Evolutionary conservation across 345 rosid genomes (phyloP).

Genomic region (Bruguiera sexangula): DNA sequence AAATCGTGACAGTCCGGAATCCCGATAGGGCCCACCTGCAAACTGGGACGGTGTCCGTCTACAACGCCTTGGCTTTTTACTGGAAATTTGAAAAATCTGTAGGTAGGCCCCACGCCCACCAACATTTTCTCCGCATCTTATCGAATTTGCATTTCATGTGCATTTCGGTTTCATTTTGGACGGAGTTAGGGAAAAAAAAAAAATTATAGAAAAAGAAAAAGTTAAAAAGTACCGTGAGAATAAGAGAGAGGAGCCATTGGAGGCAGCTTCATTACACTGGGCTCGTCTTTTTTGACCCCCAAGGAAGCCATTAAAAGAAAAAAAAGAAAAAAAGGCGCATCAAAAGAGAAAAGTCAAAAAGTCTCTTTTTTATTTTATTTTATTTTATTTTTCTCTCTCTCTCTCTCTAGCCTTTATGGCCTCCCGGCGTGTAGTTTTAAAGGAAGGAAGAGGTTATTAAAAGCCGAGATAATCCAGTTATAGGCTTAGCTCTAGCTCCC

Average conservation of each 20-base stretch:
- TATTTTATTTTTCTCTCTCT: not conserved
- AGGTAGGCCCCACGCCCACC: constrained; percentile 18
- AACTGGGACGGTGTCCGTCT: constrained; percentile 19
- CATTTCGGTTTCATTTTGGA: constrained; percentile 16
- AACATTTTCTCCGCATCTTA: not conserved
- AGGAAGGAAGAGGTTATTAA: not conserved
- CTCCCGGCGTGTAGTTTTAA: not conserved
- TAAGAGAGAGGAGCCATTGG: constrained; percentile 21
- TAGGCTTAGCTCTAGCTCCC: not conserved
- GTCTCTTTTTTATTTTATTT: not conserved
- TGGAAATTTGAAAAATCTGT: constrained; percentile 17
- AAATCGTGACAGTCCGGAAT: constrained; percentile 45
- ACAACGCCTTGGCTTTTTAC: not conserved
- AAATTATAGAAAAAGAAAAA: not conserved
- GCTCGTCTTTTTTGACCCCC: constrained; percentile 35
- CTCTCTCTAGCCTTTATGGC: constrained; percentile 6
- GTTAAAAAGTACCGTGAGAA: not conserved
- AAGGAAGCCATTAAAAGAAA: not conserved
- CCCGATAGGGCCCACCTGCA: constrained; percentile 32
- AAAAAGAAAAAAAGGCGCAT: not conserved
- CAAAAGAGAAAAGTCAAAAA: constrained; percentile 19
- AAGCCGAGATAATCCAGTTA: not conserved
- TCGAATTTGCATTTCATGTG: constrained; percentile 22
- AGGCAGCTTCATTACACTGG: constrained; percentile 5
- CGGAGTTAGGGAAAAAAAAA: constrained; percentile 1